Evolutionary conservation across 169 alveolate species (phyloP).

Genomic region (Plasmodium vivax): DNA sequence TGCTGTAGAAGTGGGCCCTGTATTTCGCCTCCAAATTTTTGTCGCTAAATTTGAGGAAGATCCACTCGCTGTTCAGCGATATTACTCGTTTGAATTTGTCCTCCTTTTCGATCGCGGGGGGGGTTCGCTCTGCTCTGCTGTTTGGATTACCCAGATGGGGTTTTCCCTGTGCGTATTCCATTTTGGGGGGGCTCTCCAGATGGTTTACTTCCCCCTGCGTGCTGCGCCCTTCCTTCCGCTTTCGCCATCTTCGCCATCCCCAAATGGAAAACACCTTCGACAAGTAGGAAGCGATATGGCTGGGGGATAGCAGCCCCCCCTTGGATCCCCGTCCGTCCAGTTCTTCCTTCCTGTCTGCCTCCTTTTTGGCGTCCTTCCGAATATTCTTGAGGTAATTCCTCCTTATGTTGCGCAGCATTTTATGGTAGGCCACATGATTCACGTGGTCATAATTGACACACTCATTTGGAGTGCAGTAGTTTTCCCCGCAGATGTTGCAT

Average conservation of each 20-base stretch:
- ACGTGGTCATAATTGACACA: constrained; percentile 52
- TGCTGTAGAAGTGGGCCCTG: constrained; percentile 87
- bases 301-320: neutral
- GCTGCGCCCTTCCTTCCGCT: neutral
- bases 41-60: constrained; percentile 87
- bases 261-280: constrained; percentile 7
- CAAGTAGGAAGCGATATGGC: neutral
- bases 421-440: constrained; percentile 59
- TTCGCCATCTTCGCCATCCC: neutral
- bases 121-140: neutral
- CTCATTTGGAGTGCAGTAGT: constrained; percentile 36
- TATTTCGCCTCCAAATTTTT: constrained; percentile 89
- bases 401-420: constrained; percentile 47
- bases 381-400: constrained; percentile 40
- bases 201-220: neutral
- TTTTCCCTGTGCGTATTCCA: neutral
- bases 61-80: constrained; percentile 76
- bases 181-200: no score
- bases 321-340: neutral
- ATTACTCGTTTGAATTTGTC: constrained; percentile 6
- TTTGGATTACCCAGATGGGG: neutral
- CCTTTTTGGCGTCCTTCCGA: constrained; percentile 25
- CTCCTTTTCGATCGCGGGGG: neutral
- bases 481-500: constrained; percentile 31
- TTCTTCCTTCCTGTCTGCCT: constrained; percentile 14